Conservation (phyloP, 2,329 filamentous ascomycete species). For the Massarina eburnea region DNA sequence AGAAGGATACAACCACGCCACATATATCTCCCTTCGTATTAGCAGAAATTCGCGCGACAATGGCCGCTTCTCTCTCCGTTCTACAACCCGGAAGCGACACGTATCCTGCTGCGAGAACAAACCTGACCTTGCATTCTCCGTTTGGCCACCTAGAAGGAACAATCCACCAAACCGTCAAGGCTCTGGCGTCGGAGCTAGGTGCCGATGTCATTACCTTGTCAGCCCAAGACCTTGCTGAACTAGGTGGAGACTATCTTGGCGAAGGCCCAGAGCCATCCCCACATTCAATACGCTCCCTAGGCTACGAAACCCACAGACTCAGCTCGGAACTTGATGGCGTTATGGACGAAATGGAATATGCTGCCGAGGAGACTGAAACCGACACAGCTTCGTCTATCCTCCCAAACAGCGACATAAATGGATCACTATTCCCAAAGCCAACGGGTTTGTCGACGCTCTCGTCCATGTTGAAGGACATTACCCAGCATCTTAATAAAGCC, state of each 20-base stretch:
- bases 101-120: slow-evolving; percentile 55
- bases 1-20: neutral
- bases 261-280: slow-evolving; percentile 58
- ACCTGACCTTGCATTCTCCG: slow-evolving; percentile 62
- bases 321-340: slow-evolving; percentile 30
- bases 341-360: slow-evolving; percentile 30
- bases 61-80: slow-evolving; percentile 52
- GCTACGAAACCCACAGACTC: slow-evolving; percentile 57
- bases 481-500: slow-evolving; percentile 17
- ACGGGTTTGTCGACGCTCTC: slow-evolving; percentile 19
- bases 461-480: slow-evolving; percentile 20
- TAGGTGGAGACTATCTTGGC: slow-evolving; percentile 70
- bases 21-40: slow-evolving; percentile 29
- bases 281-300: slow-evolving; percentile 49
- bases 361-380: slow-evolving; percentile 44
- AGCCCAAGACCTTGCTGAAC: slow-evolving; percentile 68
- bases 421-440: slow-evolving; percentile 13
- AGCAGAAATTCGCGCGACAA: slow-evolving; percentile 53
- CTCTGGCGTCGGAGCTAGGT: slow-evolving; percentile 61
- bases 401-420: slow-evolving; percentile 10
- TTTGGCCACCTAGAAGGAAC: slow-evolving; percentile 56
- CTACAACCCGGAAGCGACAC: slow-evolving; percentile 40
- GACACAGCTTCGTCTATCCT: slow-evolving; percentile 14
- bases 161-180: slow-evolving; percentile 63
- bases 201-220: slow-evolving; percentile 70